Base-by-base conservation (phyloP, 140 eudicot species). In the Anethum foeniculum region DNA sequence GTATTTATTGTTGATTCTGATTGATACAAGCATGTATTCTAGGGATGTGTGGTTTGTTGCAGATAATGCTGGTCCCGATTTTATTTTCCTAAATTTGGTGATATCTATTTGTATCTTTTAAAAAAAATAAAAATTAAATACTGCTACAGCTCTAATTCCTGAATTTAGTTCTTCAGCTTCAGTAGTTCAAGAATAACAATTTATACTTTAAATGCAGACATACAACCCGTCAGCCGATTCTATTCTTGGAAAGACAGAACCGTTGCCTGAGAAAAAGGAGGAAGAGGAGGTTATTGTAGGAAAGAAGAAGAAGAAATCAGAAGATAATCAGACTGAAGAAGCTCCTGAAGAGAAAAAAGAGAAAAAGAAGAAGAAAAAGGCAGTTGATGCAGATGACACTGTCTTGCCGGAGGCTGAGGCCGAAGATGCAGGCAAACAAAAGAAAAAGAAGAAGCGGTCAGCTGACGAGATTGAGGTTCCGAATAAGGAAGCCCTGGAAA, bases 141-240 rank as follows among this genome's bases (percentile, higher is more conserved):
- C 54, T 19, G 49, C 56, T 74, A 6, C 38, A 74, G 36, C 49
- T 74, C 51, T 44, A 21, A 11, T 23, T 74, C 48, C 52, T 73
- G 21, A 73, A 56, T 19, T 71, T 30, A 47, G 39, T 77, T 69
- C 34, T 44, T 74, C 1, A 44, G 13, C 36, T 44, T 44, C 0
- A 74, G 13, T 15, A 1, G 23, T 71, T 48, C 23, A 77, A 11
- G 68, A 7, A 82, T 54, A 41, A 38, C 71, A 52, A 81, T 69
- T 30, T 79, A 18, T 78, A 15, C 71, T 43, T 56, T 4, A 32
- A 80, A 7, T 83, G 79, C 81, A 89, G 93, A 85, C 84, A 3
- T 89, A 89, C 80, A 89, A 89, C 48, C 81, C 81, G 44, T 52
- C 93, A 32, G 91, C 93, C 5, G 93, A 89, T 83, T 89, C 93